phyloP scores from a whole-genome alignment of 257 asterid species.

The Eucommia ulmoides region DNA sequence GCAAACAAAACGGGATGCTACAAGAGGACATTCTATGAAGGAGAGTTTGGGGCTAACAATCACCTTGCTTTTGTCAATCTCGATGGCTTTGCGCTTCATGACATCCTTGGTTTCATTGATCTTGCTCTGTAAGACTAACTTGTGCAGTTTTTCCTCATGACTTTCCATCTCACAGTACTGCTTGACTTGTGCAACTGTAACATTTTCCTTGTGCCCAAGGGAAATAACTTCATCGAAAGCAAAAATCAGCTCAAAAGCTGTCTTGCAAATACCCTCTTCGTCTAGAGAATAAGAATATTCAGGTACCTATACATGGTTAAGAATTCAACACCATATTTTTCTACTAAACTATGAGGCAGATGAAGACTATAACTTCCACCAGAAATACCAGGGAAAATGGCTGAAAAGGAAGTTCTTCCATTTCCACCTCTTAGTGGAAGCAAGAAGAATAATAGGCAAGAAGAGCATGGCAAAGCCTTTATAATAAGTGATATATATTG shows the following conservation, averaged over 20 bases:
- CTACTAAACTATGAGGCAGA: neutral
- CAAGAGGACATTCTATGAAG: conserved; percentile 5
- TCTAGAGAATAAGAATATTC: conserved; percentile 82
- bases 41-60: conserved; percentile 3
- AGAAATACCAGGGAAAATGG: too few species aligned
- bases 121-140: conserved; percentile 74
- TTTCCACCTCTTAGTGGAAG: neutral
- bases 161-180: conserved; percentile 98
- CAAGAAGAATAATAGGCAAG: neutral
- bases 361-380: too few species aligned
- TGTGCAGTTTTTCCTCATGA: conserved; percentile 86
- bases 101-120: conserved; percentile 76
- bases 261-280: conserved; percentile 78
- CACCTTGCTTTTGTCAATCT: conserved; percentile 95
- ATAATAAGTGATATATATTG: neutral
- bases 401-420: neutral
- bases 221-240: conserved; percentile 92
- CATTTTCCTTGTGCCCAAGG: conserved; percentile 88
- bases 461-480: neutral
- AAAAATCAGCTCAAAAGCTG: conserved; percentile 79
- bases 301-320: conserved; percentile 66
- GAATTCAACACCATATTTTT: conserved; percentile 12
- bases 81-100: conserved; percentile 91
- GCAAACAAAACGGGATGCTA: neutral
- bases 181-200: conserved; percentile 89